Evolutionary conservation across 495 filamentous ascomycete species (phyloP).

Genomic region (Mycothermus thermophilus): DNA sequence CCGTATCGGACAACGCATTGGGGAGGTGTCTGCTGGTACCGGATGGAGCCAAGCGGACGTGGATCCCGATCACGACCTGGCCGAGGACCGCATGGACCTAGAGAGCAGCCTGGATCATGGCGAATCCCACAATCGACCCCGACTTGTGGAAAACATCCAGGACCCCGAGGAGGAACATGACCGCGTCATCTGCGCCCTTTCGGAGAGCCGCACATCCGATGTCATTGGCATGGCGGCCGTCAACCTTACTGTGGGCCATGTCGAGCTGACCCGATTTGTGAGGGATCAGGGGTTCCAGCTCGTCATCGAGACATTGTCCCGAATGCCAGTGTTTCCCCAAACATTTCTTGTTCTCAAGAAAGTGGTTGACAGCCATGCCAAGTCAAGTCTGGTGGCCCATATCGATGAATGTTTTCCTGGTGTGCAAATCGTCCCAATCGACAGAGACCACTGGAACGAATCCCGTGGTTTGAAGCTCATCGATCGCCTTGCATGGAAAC

Average conservation of each 20-base stretch:
- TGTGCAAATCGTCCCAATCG: conserved; percentile 46
- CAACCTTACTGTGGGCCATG: conserved; percentile 69
- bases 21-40: too few species aligned
- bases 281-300: conserved; percentile 67
- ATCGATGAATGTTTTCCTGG: conserved; percentile 55
- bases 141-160: too few species aligned
- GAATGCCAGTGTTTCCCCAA: conserved; percentile 35
- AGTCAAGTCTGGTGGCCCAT: conserved; percentile 46
- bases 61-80: too few species aligned
- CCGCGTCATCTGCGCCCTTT: conserved; percentile 77
- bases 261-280: conserved; percentile 38
- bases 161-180: conserved; percentile 27
- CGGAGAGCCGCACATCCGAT: conserved; percentile 75
- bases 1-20: too few species aligned
- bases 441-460: conserved; percentile 85
- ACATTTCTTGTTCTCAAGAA: conserved; percentile 30
- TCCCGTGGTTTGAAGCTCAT: conserved; percentile 64
- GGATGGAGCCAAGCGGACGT: too few species aligned
- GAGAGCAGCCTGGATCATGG: too few species aligned
- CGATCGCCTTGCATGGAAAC: conserved; percentile 57
- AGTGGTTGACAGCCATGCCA: conserved; percentile 48
- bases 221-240: conserved; percentile 74
- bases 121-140: too few species aligned
- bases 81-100: too few species aligned
- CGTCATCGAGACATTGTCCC: conserved; percentile 46